phyloP scores from a whole-genome alignment of 1,139 yeast genomes.

The Lodderomyces margitis region DNA sequence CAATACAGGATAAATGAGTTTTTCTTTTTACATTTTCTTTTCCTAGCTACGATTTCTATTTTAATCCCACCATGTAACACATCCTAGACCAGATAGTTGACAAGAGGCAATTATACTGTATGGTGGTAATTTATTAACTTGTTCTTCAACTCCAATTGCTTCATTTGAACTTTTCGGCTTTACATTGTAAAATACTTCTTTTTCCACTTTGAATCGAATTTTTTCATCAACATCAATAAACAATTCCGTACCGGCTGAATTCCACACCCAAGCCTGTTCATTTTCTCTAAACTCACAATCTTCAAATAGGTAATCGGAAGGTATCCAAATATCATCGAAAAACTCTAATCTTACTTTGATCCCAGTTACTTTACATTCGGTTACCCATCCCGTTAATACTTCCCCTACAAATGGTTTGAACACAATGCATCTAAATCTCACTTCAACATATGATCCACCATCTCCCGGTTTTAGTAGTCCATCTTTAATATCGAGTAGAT shows the following conservation, averaged over 20 bases:
- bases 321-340: slow-evolving; percentile 89
- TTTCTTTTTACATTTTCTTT: no score
- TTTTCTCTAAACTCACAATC: slow-evolving; percentile 64
- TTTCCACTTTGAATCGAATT: slow-evolving; percentile 86
- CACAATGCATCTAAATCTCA: slow-evolving; percentile 69
- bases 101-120: slow-evolving; percentile 88
- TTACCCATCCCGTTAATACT: slow-evolving; percentile 89
- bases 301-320: slow-evolving; percentile 77
- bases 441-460: slow-evolving; percentile 82
- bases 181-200: slow-evolving; percentile 78
- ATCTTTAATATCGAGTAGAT: slow-evolving; percentile 73
- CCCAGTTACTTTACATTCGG: slow-evolving; percentile 84
- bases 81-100: slow-evolving; percentile 95
- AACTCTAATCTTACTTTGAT: slow-evolving; percentile 80
- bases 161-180: slow-evolving; percentile 70
- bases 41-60: neutral
- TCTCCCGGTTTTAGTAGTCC: slow-evolving; percentile 95
- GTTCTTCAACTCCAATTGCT: slow-evolving; percentile 33
- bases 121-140: slow-evolving; percentile 54
- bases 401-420: slow-evolving; percentile 97
- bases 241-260: slow-evolving; percentile 65
- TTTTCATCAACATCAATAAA: slow-evolving; percentile 88
- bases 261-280: slow-evolving; percentile 97
- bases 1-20: neutral
- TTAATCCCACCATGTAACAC: slow-evolving; percentile 92